phyloP scores from a whole-genome alignment of 129 eudicot genomes.

The Helianthus tuberosus region DNA sequence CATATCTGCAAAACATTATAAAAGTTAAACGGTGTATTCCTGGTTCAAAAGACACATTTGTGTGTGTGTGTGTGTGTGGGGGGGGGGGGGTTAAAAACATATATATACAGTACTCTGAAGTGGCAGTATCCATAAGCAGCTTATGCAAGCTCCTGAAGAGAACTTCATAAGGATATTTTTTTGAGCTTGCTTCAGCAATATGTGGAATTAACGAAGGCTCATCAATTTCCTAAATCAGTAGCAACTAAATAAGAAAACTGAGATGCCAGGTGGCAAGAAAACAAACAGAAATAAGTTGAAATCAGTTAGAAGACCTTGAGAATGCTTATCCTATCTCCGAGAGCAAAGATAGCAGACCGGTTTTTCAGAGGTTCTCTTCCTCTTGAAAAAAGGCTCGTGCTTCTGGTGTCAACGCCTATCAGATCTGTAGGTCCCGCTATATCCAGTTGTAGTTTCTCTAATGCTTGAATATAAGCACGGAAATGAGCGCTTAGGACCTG shows the following conservation, averaged over 20 bases:
- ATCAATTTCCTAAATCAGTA: constrained; percentile 75
- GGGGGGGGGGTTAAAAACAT: constrained; percentile 1
- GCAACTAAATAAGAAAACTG: background rate
- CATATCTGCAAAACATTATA: constrained; percentile 57
- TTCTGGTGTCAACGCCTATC: constrained; percentile 91
- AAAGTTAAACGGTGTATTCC: background rate
- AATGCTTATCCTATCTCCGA: constrained; percentile 88
- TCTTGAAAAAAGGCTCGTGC: constrained; percentile 83
- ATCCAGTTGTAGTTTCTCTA: constrained; percentile 88
- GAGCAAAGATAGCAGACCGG: constrained; percentile 97
- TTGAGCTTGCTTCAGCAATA: constrained; percentile 97
- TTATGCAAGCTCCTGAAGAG: constrained; percentile 99
- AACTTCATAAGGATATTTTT: constrained; percentile 98
- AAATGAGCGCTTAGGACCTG: constrained; percentile 97
- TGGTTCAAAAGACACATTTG: background rate
- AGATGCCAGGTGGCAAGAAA: constrained; percentile 25
- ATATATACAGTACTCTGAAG: constrained; percentile 76
- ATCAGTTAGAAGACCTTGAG: constrained; percentile 61
- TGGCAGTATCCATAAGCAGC: constrained; percentile 98
- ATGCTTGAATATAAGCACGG: constrained; percentile 93
- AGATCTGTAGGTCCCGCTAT: constrained; percentile 93
- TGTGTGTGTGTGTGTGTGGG: constrained; percentile 11
- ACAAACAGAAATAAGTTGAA: background rate
- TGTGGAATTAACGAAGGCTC: constrained; percentile 98
- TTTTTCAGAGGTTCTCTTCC: constrained; percentile 95